Percentiles rank a stretch among this genome's conserved stretches.
Conservation (phyloP, 176 grass and related monocot genomes). For the Raddia distichophylla region DNA sequence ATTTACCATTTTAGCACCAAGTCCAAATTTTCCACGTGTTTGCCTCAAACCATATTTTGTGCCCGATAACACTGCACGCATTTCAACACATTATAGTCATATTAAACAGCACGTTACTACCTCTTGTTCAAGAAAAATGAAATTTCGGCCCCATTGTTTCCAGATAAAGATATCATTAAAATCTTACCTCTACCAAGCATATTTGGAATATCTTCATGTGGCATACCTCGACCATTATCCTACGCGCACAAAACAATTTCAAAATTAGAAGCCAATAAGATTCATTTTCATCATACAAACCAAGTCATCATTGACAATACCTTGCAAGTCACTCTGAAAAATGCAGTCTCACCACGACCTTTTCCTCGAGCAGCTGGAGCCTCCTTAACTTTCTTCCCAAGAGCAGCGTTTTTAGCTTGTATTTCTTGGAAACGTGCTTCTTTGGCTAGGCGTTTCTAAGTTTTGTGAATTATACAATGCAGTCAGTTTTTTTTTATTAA, state of each 20-base stretch:
- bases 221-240: conserved; percentile 98
- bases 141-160: not conserved
- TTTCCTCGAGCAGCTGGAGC: conserved; percentile 60
- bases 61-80: conserved; percentile 85
- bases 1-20: conserved; percentile 95
- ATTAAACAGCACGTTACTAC: conserved; percentile 4
- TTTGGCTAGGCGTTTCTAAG: conserved; percentile 88
- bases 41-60: conserved; percentile 99
- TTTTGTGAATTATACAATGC: conserved; percentile 24
- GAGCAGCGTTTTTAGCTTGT: conserved; percentile 79
- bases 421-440: conserved; percentile 90
- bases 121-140: not conserved
- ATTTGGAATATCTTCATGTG: conserved; percentile 99
- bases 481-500: conserved; percentile 15
- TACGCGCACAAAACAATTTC: conserved; percentile 24
- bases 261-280: conserved; percentile 16
- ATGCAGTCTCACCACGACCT: conserved; percentile 81
- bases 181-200: conserved; percentile 94
- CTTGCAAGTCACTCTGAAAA: conserved; percentile 97
- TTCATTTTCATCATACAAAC: conserved; percentile 18
- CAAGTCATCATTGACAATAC: conserved; percentile 47
- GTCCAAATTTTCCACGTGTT: conserved; percentile 98
- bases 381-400: conserved; percentile 91
- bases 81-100: conserved; percentile 35
- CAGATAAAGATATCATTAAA: conserved; percentile 4